Conservation (phyloP, 1,284 basidiomycete species). For the Cerrena zonata region DNA sequence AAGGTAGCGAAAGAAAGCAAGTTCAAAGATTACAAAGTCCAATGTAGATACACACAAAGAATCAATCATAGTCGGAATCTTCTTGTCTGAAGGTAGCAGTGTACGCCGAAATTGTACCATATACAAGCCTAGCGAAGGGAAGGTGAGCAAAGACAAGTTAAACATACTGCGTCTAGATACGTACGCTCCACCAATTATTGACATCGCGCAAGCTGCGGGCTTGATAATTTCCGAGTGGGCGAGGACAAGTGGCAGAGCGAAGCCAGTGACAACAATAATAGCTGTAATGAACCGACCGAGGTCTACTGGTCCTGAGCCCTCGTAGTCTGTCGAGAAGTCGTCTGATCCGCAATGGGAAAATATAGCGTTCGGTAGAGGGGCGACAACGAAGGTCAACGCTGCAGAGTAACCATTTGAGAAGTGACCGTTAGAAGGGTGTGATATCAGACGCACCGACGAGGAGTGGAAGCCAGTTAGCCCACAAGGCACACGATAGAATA, state of each 20-base stretch:
- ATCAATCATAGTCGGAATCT: slow-evolving; percentile 64
- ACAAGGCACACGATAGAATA: slow-evolving; percentile 95
- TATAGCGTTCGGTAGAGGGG: slow-evolving; percentile 90
- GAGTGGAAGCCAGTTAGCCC: slow-evolving; percentile 94
- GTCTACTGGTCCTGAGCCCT: slow-evolving; percentile 62
- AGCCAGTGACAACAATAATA: slow-evolving; percentile 84
- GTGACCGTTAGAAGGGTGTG: neutral
- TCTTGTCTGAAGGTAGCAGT: slow-evolving; percentile 78
- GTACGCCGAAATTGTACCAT: slow-evolving; percentile 88
- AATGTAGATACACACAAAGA: neutral
- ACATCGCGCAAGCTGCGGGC: slow-evolving; percentile 86
- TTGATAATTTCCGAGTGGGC: slow-evolving; percentile 88
- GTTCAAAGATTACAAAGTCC: neutral
- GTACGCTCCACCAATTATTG: slow-evolving; percentile 85
- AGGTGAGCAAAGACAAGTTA: neutral
- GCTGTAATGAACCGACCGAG: slow-evolving; percentile 91
- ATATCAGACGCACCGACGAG: slow-evolving; percentile 78
- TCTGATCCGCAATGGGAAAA: slow-evolving; percentile 80
- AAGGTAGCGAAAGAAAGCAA: neutral
- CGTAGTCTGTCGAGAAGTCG: slow-evolving; percentile 71
- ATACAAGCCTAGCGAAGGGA: slow-evolving; percentile 71
- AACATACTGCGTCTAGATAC: slow-evolving; percentile 23
- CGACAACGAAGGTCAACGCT: slow-evolving; percentile 93
- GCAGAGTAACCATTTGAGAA: slow-evolving; percentile 8
- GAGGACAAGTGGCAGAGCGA: slow-evolving; percentile 87